phyloP scores from a whole-genome alignment of 805 yeast species.

The Pichia thaimueangensis region DNA sequence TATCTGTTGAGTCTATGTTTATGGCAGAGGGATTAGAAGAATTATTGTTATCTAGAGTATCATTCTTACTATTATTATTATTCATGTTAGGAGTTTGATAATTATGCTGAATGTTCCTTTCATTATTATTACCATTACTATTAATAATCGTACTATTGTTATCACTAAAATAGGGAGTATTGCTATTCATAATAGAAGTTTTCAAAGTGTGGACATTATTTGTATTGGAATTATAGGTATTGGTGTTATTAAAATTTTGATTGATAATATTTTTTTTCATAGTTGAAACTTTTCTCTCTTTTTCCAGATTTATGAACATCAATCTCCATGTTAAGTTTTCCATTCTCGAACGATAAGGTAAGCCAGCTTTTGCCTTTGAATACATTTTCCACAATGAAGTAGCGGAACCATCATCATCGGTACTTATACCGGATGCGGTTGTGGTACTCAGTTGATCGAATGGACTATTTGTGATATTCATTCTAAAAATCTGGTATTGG shows the following conservation, averaged over 20 bases:
- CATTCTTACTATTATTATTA: background rate
- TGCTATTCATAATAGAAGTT: background rate
- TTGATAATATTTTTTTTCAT: background rate
- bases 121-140: background rate
- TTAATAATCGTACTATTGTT: background rate
- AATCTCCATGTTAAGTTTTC: slow-evolving; percentile 85
- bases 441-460: too few relatives aligned
- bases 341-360: slow-evolving; percentile 73
- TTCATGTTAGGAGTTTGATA: background rate
- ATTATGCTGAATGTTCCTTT: background rate
- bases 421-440: too few relatives aligned
- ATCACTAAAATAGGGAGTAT: too few relatives aligned
- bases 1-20: background rate
- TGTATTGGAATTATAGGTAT: background rate
- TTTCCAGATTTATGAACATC: slow-evolving; percentile 49
- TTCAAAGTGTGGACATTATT: background rate
- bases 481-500: too few relatives aligned
- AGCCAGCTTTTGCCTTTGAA: slow-evolving; percentile 61
- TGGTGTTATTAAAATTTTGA: background rate
- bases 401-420: slow-evolving; percentile 36
- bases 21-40: background rate
- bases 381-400: slow-evolving; percentile 76
- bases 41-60: background rate
- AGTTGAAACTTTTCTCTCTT: slow-evolving; percentile 7
- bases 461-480: too few relatives aligned